Evolutionary conservation across 805 yeast genomes (phyloP).

Genomic region (Kodamaea kaohsiungensis): DNA sequence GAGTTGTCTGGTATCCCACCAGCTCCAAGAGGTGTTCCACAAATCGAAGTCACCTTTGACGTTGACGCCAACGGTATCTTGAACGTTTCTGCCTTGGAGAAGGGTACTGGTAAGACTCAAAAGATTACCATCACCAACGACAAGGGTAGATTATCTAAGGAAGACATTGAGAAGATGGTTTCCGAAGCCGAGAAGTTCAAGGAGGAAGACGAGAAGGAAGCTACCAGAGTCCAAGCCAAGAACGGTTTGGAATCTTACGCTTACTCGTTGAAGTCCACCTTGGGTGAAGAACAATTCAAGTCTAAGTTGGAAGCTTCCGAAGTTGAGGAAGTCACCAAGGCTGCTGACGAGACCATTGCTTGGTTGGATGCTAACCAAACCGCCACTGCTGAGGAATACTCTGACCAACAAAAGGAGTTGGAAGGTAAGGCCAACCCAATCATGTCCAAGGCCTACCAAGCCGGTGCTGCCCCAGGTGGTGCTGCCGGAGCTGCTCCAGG

Average conservation of each 20-base stretch:
- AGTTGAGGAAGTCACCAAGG: conserved; percentile 67
- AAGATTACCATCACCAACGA: conserved; percentile 98
- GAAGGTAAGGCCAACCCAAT: conserved; percentile 95
- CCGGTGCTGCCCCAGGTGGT: conserved; percentile 80
- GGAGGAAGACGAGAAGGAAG: conserved; percentile 95
- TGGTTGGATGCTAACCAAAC: conserved; percentile 96
- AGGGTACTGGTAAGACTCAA: conserved; percentile 97
- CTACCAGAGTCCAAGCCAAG: conserved; percentile 89
- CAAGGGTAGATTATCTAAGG: conserved; percentile 97
- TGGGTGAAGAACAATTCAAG: conserved; percentile 47
- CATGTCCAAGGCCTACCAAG: conserved; percentile 95
- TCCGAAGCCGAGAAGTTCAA: conserved; percentile 96
- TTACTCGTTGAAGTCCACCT: conserved; percentile 85
- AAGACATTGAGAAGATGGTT: conserved; percentile 97
- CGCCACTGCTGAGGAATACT: conserved; percentile 88
- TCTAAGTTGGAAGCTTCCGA: conserved; percentile 58
- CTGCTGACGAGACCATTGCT: conserved; percentile 79
- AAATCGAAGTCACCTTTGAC: conserved; percentile 96
- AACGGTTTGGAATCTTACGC: conserved; percentile 95
- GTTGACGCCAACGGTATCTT: conserved; percentile 96
- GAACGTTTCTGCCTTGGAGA: conserved; percentile 94
- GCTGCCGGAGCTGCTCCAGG: conserved; percentile 64
- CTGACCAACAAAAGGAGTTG: conserved; percentile 92
- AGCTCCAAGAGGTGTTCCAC: conserved; percentile 99
- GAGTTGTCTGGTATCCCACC: conserved; percentile 97